Evolutionary conservation across 2,329 filamentous ascomycete genomes (phyloP).

Genomic region (Fusarium brachygibbosum): DNA sequence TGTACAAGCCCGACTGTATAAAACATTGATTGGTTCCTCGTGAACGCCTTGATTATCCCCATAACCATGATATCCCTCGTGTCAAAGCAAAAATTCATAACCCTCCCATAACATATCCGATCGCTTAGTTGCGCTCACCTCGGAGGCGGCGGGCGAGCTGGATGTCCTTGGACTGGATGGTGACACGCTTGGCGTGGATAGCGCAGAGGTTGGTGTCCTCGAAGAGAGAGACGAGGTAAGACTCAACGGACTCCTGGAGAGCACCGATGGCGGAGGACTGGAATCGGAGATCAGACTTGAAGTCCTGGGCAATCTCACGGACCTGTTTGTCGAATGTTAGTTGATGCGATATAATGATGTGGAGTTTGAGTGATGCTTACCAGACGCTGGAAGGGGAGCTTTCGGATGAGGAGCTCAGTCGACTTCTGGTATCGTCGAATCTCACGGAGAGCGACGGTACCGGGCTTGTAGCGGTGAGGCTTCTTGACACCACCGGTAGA

Average conservation of each 20-base stretch:
- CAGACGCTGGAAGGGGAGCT: slow-evolving; percentile 97
- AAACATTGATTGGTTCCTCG: slow-evolving; percentile 57
- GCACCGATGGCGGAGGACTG: slow-evolving; percentile 98
- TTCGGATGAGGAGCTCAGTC: slow-evolving; percentile 95
- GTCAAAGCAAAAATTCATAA: slow-evolving; percentile 59
- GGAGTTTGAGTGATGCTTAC: slow-evolving; percentile 61
- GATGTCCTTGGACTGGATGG: slow-evolving; percentile 97
- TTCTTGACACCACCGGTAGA: slow-evolving; percentile 98
- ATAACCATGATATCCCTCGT: slow-evolving; percentile 56
- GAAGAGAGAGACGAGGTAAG: slow-evolving; percentile 97
- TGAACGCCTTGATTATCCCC: slow-evolving; percentile 63
- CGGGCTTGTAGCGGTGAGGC: slow-evolving; percentile 90
- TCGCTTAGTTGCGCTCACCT: slow-evolving; percentile 85
- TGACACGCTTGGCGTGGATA: slow-evolving; percentile 99
- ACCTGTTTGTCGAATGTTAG: slow-evolving; percentile 63
- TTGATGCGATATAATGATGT: neutral
- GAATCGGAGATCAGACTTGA: slow-evolving; percentile 97
- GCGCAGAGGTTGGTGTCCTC: slow-evolving; percentile 99
- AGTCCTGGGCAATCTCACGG: slow-evolving; percentile 95
- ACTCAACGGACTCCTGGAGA: slow-evolving; percentile 98
- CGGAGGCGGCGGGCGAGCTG: slow-evolving; percentile 95
- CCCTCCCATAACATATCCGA: slow-evolving; percentile 45
- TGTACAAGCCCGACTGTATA: slow-evolving; percentile 59
- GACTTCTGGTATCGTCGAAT: slow-evolving; percentile 99
- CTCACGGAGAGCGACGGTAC: slow-evolving; percentile 97